phyloP scores from a whole-genome alignment of 805 yeast genomes.

The Candida fluviatilis region DNA sequence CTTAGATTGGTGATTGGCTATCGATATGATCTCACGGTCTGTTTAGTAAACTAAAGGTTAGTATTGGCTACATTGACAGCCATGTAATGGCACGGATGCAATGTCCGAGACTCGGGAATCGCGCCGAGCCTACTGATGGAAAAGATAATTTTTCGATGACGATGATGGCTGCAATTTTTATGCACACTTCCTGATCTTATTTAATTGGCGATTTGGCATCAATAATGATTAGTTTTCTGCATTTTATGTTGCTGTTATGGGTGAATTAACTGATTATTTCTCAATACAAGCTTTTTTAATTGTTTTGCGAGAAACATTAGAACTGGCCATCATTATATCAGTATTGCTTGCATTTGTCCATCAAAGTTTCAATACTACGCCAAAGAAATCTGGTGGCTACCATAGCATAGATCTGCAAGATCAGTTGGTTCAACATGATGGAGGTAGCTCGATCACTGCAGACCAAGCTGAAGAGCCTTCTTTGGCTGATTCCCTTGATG shows the following conservation, averaged over 20 bases:
- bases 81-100: background rate
- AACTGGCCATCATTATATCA: conserved; percentile 71
- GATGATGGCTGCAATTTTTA: too few species aligned
- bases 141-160: background rate
- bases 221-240: background rate
- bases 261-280: conserved; percentile 39
- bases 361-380: conserved; percentile 39
- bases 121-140: background rate
- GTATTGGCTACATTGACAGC: too few species aligned
- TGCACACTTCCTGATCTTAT: too few species aligned
- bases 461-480: background rate
- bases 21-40: too few species aligned
- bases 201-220: too few species aligned
- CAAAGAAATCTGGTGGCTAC: background rate
- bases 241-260: background rate
- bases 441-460: background rate
- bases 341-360: conserved; percentile 68
- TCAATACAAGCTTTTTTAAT: conserved; percentile 74
- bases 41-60: too few species aligned
- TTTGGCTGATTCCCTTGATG: background rate
- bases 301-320: conserved; percentile 68
- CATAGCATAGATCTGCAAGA: background rate
- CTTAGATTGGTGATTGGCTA: too few species aligned
- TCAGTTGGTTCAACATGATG: background rate
- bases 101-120: background rate